Base-by-base conservation (phyloP, 2,329 filamentous ascomycete species). In the Arthroderma sp. region DNA sequence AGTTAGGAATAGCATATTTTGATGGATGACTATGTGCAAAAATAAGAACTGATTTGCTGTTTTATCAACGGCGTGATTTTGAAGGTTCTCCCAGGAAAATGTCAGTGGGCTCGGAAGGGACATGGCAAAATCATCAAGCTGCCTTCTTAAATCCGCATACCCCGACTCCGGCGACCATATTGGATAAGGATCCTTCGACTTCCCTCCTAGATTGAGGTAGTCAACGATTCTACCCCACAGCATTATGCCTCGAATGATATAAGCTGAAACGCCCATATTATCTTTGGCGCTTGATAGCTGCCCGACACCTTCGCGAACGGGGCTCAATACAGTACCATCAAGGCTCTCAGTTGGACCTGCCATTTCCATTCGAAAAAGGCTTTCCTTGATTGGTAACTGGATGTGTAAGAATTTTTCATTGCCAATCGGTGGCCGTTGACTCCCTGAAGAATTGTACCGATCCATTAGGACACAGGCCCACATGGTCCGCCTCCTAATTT, bases 401-500 rank as follows among this genome's bases (percentile, higher is more conserved):
- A 95, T 86, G 53, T 86, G 82, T 49, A 96, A 75, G 45, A 85
- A 86, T 52, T 91, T 85, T 61, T 95, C 87, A 52, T 85, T 82
- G 44, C 94, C 82, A 54, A 95, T 94, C 43, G 86, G 85, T 15
- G 91, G 91, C 33, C 89, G 76, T 56, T 95, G 88, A 2, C 86
- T 93, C 1, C 91, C 89, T 1, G 88, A 95, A 0, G 89, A 95
- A 64, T 93, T 95, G 69, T 95, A 95, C 0, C 89, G 80, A 60
- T 98, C 91, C 88, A 96, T 95, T 46, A 95, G 65, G 57, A 94
- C 94, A 59, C 89, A 96, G 8, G 88, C 85, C 91, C 91, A 98
- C 89, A 98, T 96, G 2, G 87, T 91, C 46, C 91, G 77, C 53
- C 91, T 73, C 48, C 91, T 77, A 44, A 96, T 95, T 61, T 98